Evolutionary conservation across 345 rosid genomes (phyloP), one percentile per base, ranked within the genome.

Genomic region (Jatropha curcas): DNA sequence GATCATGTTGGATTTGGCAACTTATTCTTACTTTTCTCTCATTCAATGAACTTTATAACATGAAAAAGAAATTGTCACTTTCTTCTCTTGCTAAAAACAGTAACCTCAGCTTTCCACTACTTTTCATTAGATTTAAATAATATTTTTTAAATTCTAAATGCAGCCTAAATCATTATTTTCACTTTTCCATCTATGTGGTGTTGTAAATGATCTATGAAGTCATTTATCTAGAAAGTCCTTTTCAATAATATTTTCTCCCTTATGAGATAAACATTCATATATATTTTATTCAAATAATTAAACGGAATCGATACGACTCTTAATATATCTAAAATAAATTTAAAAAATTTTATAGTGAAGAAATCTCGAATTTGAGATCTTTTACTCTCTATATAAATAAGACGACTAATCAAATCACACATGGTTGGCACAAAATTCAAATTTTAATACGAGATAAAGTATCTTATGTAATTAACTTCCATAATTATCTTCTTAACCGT

Each of bases 191-290:
- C 19, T 34, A 10, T 7, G 8, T 51, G 43, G 59, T 31, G 24
- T 19, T 1, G 19, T n/a, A n/a, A n/a, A n/a, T 37, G 8, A 37
- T 41, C 45, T 41, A 41, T 7, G 11, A 34, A 61, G 31, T 68
- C 56, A n/a, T n/a, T n/a, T 50, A 48, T 80, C 83, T 79, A 77
- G 80, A 80, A 74, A 71, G 65, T 46, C 56, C 53, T 50, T 46
- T 70, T 31, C 35, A 55, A 25, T 63, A 3, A 33, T 67, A 25
- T 64, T 33, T 64, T 41, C 52, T 64, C 43, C 43, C 8, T 37
- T 37, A 37, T n/a, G n/a, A n/a, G n/a, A n/a, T n/a, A n/a, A n/a
- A n/a, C n/a, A n/a, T n/a, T n/a, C n/a, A n/a, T n/a, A n/a, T n/a
- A n/a, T n/a, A n/a, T n/a, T n/a, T n/a, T n/a, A n/a, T n/a, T n/a